Evolutionary conservation across 768 basidiomycete species (phyloP), one percentile per base, ranked within the genome.

Genomic region (Dentipellis sp.): DNA sequence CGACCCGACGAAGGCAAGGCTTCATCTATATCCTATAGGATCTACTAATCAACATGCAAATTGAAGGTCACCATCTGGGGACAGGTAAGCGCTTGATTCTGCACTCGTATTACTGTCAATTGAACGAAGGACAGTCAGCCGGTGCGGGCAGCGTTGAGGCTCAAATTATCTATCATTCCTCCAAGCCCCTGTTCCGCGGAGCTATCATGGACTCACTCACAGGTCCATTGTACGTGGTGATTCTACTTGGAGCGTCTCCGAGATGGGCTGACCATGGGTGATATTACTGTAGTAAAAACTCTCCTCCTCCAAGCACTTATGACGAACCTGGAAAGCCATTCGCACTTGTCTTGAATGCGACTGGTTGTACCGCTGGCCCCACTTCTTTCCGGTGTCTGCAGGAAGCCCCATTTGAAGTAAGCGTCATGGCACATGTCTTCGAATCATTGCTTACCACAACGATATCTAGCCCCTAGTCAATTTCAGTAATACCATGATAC

Each of bases 261-360:
- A 16, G 38, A 5, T 4, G 19, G 19, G 45, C 53, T 55, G 37
- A 38, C n/a, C n/a, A n/a, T 45, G 29, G 38, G 16, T 42, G 37
- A 51, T 52, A 46, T 6, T 50, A n/a, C n/a, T n/a, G n/a, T n/a
- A 82, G 81, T 63, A 81, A 82, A 66, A 81, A 70, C 47, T 74
- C 75, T 1, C 79, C 80, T 0, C 69, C 68, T 50, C 71, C 75
- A 5, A 70, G 69, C 50, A 75, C 74, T 17, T 82, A 75, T 50
- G 81, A 82, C 52, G 69, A 74, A 51, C 70, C 79, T 2, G 80
- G 75, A 4, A 75, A 78, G 58, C 75, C 81, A 1, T 82, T 79
- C 53, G 63, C 70, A 52, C 71, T 73, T 29, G 70, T 83, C 4
- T 66, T 80, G 3, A 66, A 65, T 16, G 68, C 72, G 2, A 78